Conservation (phyloP, 129 eudicot species). For the Flaveria robusta region DNA sequence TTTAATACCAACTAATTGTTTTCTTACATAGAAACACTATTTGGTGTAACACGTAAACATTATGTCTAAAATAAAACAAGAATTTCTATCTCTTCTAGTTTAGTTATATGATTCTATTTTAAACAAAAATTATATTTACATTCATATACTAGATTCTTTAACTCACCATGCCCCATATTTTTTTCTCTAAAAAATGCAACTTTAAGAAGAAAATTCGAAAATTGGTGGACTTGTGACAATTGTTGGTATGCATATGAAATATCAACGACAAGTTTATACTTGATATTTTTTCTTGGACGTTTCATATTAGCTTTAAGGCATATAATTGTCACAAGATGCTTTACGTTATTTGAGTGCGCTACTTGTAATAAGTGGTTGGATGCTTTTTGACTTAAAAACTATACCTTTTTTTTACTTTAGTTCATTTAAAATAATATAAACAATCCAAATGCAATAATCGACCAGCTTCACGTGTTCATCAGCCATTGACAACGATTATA, state of each 20-base stretch:
- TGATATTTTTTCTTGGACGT: not conserved
- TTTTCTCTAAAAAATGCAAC: not conserved
- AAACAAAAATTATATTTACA: too few relatives aligned
- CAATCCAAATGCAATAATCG: not conserved
- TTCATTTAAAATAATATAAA: not conserved
- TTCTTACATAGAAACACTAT: not conserved
- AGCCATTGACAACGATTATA: not conserved
- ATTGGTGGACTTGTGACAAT: constrained; percentile 6
- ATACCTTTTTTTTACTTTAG: not conserved
- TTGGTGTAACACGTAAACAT: too few relatives aligned
- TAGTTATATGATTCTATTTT: not conserved
- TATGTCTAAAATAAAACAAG: too few relatives aligned
- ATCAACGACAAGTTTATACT: not conserved
- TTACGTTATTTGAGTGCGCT: not conserved
- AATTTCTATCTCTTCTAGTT: too few relatives aligned
- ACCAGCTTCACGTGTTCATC: not conserved
- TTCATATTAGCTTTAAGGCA: not conserved
- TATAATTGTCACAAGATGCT: not conserved
- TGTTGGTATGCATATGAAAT: not conserved
- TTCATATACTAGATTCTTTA: not conserved
- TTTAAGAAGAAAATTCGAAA: not conserved
- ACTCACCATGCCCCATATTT: not conserved
- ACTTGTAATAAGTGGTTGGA: not conserved
- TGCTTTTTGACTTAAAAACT: not conserved
- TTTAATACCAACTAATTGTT: not conserved